A percentile compares a stretch with the other conserved stretches of the same genome.
Evolutionary conservation across 2,329 filamentous ascomycete genomes (phyloP).

Genomic region (Pseudophaeomoniella oleicola): DNA sequence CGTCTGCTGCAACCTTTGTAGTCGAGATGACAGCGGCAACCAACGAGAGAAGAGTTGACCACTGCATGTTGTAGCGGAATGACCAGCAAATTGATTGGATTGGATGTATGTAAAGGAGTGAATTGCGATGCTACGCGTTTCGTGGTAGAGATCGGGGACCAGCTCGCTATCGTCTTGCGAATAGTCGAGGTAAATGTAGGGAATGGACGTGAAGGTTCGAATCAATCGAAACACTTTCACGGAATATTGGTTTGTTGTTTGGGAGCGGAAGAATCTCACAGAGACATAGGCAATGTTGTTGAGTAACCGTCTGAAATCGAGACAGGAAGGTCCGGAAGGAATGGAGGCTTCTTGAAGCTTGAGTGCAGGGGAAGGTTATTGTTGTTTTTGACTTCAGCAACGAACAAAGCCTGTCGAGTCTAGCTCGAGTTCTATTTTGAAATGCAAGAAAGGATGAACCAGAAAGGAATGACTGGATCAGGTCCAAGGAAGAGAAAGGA

Average conservation of each 20-base stretch:
- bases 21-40: constrained; percentile 3
- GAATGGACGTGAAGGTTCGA: background rate
- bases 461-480: background rate
- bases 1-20: constrained; percentile 7
- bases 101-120: too few relatives aligned
- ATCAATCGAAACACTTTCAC: background rate
- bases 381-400: background rate
- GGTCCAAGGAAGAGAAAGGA: background rate
- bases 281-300: too few relatives aligned
- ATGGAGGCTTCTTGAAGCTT: too few relatives aligned
- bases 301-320: too few relatives aligned
- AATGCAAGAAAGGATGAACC: background rate
- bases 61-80: constrained; percentile 4
- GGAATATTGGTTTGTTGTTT: too few relatives aligned
- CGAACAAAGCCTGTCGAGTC: too few relatives aligned
- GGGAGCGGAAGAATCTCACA: background rate
- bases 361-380: background rate
- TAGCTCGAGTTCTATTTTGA: background rate
- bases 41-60: constrained; percentile 8
- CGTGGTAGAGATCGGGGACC: too few relatives aligned
- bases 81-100: too few relatives aligned
- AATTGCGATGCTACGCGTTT: too few relatives aligned
- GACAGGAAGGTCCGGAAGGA: too few relatives aligned
- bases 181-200: background rate
- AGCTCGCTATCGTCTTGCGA: background rate